Conservation (phyloP, 176 grass and related monocot species). For the Thinopyrum elongatum region DNA sequence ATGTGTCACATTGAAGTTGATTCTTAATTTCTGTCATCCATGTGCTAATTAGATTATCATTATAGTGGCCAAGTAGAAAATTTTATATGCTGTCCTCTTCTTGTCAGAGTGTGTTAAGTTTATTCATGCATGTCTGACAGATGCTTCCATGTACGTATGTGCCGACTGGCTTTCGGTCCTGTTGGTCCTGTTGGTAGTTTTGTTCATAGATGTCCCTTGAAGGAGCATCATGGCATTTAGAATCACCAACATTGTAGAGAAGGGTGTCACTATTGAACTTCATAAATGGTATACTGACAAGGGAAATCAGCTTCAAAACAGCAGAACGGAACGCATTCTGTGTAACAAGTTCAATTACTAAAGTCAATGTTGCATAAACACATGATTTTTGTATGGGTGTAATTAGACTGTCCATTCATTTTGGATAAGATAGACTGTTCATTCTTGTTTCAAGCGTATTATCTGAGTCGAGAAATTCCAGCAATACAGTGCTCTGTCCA, state of each 20-base stretch:
- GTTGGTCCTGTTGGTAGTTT: background rate
- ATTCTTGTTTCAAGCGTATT: conserved; percentile 12
- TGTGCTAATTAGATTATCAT: background rate
- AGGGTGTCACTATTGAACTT: background rate
- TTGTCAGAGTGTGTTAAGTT: background rate
- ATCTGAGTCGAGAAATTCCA: background rate
- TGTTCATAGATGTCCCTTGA: background rate
- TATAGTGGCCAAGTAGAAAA: background rate
- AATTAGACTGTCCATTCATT: background rate
- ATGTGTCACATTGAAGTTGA: background rate
- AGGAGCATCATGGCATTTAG: background rate
- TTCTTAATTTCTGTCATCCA: background rate
- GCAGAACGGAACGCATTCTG: background rate
- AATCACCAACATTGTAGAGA: background rate
- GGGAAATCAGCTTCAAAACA: background rate
- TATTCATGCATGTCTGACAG: background rate
- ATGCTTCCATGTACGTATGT: background rate
- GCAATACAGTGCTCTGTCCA: background rate
- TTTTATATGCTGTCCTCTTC: background rate
- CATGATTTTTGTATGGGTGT: background rate
- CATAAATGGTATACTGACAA: background rate
- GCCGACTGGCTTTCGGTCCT: background rate
- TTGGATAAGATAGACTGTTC: background rate
- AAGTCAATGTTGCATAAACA: background rate
- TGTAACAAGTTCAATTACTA: background rate